Base-by-base conservation (phyloP, 192 early-diverging fungal species). In the Backusella tarrabulga region DNA sequence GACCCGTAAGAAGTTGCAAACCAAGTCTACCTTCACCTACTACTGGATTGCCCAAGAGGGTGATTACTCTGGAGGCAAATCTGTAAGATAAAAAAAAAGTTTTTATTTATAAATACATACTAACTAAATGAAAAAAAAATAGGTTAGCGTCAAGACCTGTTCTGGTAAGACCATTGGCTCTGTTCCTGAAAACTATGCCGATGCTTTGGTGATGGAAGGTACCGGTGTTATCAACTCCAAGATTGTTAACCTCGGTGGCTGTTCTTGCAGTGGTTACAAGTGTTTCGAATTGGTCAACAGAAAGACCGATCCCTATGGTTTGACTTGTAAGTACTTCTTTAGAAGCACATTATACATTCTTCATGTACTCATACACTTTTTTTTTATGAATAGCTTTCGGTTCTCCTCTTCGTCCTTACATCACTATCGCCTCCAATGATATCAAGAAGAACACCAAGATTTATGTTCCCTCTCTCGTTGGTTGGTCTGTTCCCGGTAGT, bases 151-250 rank as follows among this genome's bases (percentile, higher is more conserved):
- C 70, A 80, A 80, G 74, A 81, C 83, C 11, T 84, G 83, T 50
- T 23, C 29, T 17, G 83, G 83, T 42, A 76, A 80, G 17, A 73
- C 76, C 3, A 84, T 84, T 63, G 79, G 77, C 32, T 74, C 54
- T 26, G 79, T 84, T 14, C 44, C 68, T 46, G 66, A 80, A 32
- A 78, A 68, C 15, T 84, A 76, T 63, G 83, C 83, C 46, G 76
- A 84, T 67, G 77, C 75, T 17, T 69, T 84, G 12, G 79, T 78
- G 21, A 80, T 84, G 83, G 83, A 84, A 76, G 83, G 83, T 32
- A 77, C 79, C 36, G 83, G 83, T 63, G 71, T 80, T 17, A 75
- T 81, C 17, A 38, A 67, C 21, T 63, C 52, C 35, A 72, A 80
- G 66, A 69, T 84, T 35, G 69, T 84, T 42, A 84, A 84, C 42